Percentiles rank a stretch among this genome's conserved stretches.
Evolutionary conservation across 305 asterid genomes (phyloP).

Genomic region (Rubia tinctorum): DNA sequence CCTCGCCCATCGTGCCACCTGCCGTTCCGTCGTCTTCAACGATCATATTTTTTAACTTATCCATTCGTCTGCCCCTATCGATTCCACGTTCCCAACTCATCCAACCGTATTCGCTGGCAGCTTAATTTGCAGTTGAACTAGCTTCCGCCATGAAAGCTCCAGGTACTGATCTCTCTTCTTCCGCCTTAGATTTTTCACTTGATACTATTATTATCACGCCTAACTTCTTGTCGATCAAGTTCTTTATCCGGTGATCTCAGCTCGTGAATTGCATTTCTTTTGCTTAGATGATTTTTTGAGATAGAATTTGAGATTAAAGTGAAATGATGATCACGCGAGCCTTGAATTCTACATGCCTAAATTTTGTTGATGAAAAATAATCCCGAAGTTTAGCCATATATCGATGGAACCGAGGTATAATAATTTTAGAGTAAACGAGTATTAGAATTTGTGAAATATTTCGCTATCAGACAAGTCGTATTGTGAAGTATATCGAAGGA

Average conservation of each 20-base stretch:
- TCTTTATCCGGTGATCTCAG: neutral
- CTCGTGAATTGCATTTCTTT: neutral
- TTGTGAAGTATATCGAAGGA: neutral
- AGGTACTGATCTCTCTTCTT: neutral
- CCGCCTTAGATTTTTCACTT: neutral
- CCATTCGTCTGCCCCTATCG: neutral
- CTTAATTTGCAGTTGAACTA: neutral
- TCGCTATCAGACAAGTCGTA: neutral
- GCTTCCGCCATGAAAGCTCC: conserved; percentile 39
- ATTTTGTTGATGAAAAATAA: too few relatives aligned
- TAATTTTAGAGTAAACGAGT: too few relatives aligned
- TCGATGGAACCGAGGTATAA: too few relatives aligned
- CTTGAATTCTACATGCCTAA: too few relatives aligned
- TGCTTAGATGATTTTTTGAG: neutral
- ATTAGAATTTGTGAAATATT: neutral
- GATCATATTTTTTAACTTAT: too few relatives aligned
- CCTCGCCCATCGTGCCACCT: neutral
- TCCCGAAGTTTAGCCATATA: too few relatives aligned
- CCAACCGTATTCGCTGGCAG: neutral
- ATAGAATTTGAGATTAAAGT: neutral
- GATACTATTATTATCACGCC: neutral
- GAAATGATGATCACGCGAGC: neutral
- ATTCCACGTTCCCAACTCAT: neutral
- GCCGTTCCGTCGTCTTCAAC: neutral
- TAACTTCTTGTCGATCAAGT: neutral